Conservation (phyloP, 2,329 filamentous ascomycete species). For the Cryphonectria naterciae region DNA sequence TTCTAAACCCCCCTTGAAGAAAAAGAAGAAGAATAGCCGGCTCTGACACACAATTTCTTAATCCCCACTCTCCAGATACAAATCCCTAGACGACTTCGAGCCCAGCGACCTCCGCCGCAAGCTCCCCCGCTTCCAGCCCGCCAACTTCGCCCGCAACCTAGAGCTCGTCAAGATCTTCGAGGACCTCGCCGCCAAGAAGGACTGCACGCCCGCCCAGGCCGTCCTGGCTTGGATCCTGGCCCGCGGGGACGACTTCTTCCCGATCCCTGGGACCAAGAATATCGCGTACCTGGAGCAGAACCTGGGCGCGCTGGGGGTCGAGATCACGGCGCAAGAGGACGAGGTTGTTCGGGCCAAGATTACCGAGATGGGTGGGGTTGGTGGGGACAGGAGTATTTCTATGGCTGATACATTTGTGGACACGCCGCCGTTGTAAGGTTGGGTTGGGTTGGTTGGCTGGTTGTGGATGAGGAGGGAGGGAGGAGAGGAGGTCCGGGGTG, state of each 20-base stretch:
- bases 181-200: constrained; percentile 61
- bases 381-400: background rate
- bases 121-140: constrained; percentile 53
- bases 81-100: constrained; percentile 50
- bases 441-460: background rate
- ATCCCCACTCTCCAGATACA: constrained; percentile 37
- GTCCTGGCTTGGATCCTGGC: constrained; percentile 66
- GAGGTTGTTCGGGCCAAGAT: constrained; percentile 39
- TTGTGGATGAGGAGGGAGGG: background rate
- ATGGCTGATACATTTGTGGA: constrained; percentile 10
- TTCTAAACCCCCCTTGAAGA: no score
- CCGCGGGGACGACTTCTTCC: constrained; percentile 63
- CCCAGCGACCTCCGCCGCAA: constrained; percentile 51
- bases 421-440: constrained; percentile 12
- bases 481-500: background rate
- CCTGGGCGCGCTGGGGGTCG: constrained; percentile 39
- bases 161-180: constrained; percentile 55
- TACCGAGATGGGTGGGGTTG: constrained; percentile 14
- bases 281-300: constrained; percentile 54
- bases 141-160: constrained; percentile 61
- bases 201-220: constrained; percentile 57
- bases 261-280: constrained; percentile 58
- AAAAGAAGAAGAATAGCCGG: background rate
- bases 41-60: no score
- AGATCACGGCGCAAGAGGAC: constrained; percentile 41